Base-by-base conservation (phyloP, 768 basidiomycete genomes). In the Termitomyces sp. region DNA sequence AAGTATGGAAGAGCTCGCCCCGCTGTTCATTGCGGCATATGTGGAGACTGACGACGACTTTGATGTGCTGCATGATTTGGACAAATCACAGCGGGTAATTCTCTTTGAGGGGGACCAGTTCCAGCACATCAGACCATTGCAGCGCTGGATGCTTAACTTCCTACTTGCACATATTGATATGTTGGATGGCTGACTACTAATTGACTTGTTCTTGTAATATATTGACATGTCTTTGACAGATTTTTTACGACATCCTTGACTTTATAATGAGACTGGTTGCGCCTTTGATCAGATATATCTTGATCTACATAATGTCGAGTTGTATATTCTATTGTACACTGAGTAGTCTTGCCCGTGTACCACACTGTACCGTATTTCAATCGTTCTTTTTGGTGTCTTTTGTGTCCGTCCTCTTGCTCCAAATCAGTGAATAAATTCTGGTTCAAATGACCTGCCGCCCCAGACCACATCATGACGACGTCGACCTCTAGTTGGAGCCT, bases 321-420 rank as follows among this genome's bases (percentile, higher is more conserved):
- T 51, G 50, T 36, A 42, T 42, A 15, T 29, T 45, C 44, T 48
- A 65, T 18, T 13, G 15, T 60, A 12, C 3, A 23, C 22, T n/a
- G n/a, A n/a, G n/a, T 33, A 33, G 13, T 32, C 1, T 33, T 23
- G 4, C 5, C 5, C 22, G 32, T n/a, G 23, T 48, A 36, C 10
- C 15, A n/a, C 10, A 12, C 22, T 7, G 2, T 29, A 44, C 27
- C 25, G 12, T 15, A 29, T 18, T 0, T 48, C 7, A 36, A 12
- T 49, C n/a, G n/a, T 45, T 50, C 43, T 64, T 64, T 49, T 64
- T 50, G 33, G 63, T 62, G 18, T 62, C 60, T 49, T 62, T 66
- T 41, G 16, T 53, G 43, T 43, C 66, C 58, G n/a, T n/a, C n/a
- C n/a, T n/a, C n/a, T n/a, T n/a, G n/a, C n/a, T n/a, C n/a, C n/a